Evolutionary conservation across 176 grass and related monocot species (phyloP), one percentile per base, ranked within the genome.

Genomic region (Rhipidocladum racemiflorum): DNA sequence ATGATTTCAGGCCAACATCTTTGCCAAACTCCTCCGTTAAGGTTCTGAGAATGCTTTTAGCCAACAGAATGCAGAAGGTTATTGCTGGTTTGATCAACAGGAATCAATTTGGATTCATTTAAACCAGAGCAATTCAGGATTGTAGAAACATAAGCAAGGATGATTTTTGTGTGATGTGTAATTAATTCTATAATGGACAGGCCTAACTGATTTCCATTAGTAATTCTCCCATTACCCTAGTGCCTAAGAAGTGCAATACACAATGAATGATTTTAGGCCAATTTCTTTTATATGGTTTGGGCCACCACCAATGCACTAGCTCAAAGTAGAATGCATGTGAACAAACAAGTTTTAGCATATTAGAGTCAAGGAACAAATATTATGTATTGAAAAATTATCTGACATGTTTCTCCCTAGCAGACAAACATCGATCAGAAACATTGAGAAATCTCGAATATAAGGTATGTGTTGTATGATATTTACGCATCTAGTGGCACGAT

Each of bases 111-210:
- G 69, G 17, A 30, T 40, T 79, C 55, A 79, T 11, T 20, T 72
- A 70, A 64, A 64, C 44, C 12, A 72, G 59, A 85, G 29, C 2
- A 67, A 45, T 68, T 63, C 17, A 84, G 65, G 25, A n/a, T 72
- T 53, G 8, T 54, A 23, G 7, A 24, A 71, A 35, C 59, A 81
- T 72, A 82, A 28, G 21, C 56, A 83, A 74, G 12, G 8, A n/a
- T 17, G 9, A 51, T 27, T 63, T 43, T 62, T 62, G 34, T 39
- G 12, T 70, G 67, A 39, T 43, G 25, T 24, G 25, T 42, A 79
- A 15, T 27, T 2, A 35, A 55, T 73, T 79, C 10, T 63, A 21
- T 62, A 63, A 53, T 49, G 30, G 32, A 15, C 20, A 70, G 36
- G 14, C 21, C 4, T 12, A 16, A 78, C 20, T 24, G 27, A n/a